Evolutionary conservation across 805 yeast genomes (phyloP), one percentile per base, ranked within the genome.

Genomic region (Kurtzmaniella cleridarum): DNA sequence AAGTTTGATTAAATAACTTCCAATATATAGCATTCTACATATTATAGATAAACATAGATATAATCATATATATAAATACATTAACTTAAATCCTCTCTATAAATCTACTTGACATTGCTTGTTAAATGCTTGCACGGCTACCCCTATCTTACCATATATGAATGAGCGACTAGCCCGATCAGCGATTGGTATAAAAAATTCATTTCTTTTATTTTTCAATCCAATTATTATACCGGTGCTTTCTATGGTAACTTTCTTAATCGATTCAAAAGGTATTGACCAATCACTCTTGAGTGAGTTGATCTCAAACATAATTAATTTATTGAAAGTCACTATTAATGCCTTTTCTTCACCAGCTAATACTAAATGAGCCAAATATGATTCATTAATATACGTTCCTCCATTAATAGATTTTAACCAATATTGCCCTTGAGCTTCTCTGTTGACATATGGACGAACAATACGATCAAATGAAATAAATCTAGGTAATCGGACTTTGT

Each of bases 341-440:
- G 82, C 84, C 49, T 76, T 71, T 44, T 87, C 95, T 36, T 80
- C 84, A 6, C 95, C 95, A 1, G 95, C 81, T 34, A 90, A 66
- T 14, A 86, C 75, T 44, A 85, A 76, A 59, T 93, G 98, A 0
- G 96, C 95, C 40, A 93, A 65, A 52, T 93, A 93, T 15, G 67
- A 65, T 50, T 93, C 97, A 35, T 71, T 67, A 48, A 77, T 73
- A 53, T 68, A 87, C 27, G 75, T 64, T 1, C 97, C 97, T 32
- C 95, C 95, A 51, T 84, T 84, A 16, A 86, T 77, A 6, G 79
- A 70, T 61, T 87, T 90, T 44, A 93, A 69, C 93, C 97, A 87
- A 53, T 73, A 84, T 57, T 91, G 97, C 5, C 99, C 99, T 49
- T 89, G 93, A 0, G 98, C 84, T 46, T 88, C 96, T 40, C 95